Percentiles rank a stretch among this genome's conserved stretches.
Conservation (phyloP, 2,329 filamentous ascomycete species). For the Botrytis medusae region DNA sequence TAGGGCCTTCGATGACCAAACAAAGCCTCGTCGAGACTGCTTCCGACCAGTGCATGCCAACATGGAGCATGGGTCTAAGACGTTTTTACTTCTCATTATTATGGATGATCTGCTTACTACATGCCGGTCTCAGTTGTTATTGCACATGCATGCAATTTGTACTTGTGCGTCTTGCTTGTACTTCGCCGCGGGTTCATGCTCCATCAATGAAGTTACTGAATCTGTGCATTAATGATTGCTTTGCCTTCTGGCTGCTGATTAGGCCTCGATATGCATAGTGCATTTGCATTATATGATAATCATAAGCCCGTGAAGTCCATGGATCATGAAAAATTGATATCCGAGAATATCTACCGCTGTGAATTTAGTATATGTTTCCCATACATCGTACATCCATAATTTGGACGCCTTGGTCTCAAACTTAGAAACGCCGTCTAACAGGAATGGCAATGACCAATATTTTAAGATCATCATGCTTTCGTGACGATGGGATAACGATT, state of each 20-base stretch:
- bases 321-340: background rate
- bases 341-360: background rate
- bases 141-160: conserved; percentile 21
- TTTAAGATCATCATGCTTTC: conserved; percentile 13
- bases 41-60: conserved; percentile 12
- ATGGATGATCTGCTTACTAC: conserved; percentile 16
- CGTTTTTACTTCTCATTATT: conserved; percentile 30
- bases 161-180: conserved; percentile 18
- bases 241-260: conserved; percentile 12
- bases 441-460: background rate
- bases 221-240: conserved; percentile 15
- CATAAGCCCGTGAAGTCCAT: background rate
- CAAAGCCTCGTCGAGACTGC: conserved; percentile 9
- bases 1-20: conserved; percentile 20
- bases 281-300: conserved; percentile 1
- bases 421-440: conserved; percentile 16
- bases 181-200: conserved; percentile 16
- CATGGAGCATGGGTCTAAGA: conserved; percentile 34
- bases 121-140: conserved; percentile 21
- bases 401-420: conserved; percentile 16
- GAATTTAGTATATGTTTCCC: conserved; percentile 5
- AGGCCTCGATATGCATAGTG: conserved; percentile 18
- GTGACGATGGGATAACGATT: conserved; percentile 20
- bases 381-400: background rate
- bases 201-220: background rate